Percentiles rank a stretch among this genome's conserved stretches.
These are phyloP conservation scores for Candida alai DNA, from an alignment of 805 yeast species.

Conservation along the genomic window DNA sequence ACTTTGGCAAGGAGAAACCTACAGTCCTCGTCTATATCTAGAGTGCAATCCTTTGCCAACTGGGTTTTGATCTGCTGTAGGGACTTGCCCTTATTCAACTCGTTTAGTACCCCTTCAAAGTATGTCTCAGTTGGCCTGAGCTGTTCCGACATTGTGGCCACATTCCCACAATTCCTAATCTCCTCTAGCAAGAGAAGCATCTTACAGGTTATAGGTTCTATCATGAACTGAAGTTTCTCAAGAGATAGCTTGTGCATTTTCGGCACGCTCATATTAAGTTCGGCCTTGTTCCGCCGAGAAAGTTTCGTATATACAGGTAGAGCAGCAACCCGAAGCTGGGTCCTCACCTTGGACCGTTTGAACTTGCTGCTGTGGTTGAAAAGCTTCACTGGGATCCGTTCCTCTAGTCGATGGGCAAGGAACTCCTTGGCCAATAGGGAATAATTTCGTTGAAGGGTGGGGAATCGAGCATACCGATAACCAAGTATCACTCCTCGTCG, in stretches of 20 bases:
- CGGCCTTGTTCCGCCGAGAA: background rate
- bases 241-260: background rate
- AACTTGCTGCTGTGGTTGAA: slow-evolving; percentile 5
- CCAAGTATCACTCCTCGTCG: no score
- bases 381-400: slow-evolving; percentile 7
- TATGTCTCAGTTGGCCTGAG: background rate
- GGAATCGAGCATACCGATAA: no score
- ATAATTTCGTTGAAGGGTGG: no score
- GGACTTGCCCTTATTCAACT: background rate
- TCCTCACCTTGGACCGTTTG: background rate
- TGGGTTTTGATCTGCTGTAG: background rate
- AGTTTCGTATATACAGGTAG: slow-evolving; percentile 3
- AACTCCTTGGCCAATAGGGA: slow-evolving; percentile 4
- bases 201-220: slow-evolving; percentile 16
- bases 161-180: background rate
- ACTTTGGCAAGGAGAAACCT: background rate
- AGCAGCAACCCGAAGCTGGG: slow-evolving; percentile 8
- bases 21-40: slow-evolving; percentile 1
- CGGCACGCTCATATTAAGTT: slow-evolving; percentile 3
- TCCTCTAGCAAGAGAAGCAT: slow-evolving; percentile 10
- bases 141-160: background rate
- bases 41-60: background rate
- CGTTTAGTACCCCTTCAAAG: no score
- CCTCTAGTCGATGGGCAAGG: slow-evolving; percentile 6
- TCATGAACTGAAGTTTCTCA: slow-evolving; percentile 6